Evolutionary conservation across 768 basidiomycete genomes (phyloP), one percentile per base, ranked within the genome.

Genomic region (Mycena galopus): DNA sequence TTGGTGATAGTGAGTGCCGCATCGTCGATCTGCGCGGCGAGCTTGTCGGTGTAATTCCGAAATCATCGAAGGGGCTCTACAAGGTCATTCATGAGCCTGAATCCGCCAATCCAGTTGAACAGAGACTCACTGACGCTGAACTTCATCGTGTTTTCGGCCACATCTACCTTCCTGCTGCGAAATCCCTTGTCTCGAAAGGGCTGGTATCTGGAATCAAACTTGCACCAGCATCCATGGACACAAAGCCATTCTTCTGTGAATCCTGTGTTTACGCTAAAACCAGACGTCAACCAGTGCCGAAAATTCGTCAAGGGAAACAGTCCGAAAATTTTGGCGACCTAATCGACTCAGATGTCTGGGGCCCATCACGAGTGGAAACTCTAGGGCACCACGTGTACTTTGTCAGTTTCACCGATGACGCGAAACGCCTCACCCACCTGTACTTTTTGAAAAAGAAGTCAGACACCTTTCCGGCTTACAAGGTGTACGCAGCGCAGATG

Each of bases 71-170:
- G 35, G 39, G 78, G 14, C 63, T 81, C 21, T 82, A 83, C 55
- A 39, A 39, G 17, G 39, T 39, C 17, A 16, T 39, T 39, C 39
- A 39, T 39, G 39, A 39, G 39, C 39, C 57, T 21, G 65, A 62
- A 17, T n/a, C 16, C 2, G 75, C 69, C 3, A 53, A 63, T 42
- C 61, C 68, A 29, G 72, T 72, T 16, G 73, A 66, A 0, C 76
- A 80, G 37, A 27, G 33, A 27, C 63, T 83, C 33, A 79, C 76
- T 35, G 65, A 82, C 50, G 69, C 78, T 19, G 74, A 83, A 55
- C 65, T 82, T 4, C 81, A 82, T 39, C 71, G 74, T 23, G 60
- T 70, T 1, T 77, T 82, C 76, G 83, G 81, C 1, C 82, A 83
- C 65, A 81, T 79, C 25, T 67, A 79, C 12, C 76, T 72, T 30